phyloP scores from a whole-genome alignment of 805 yeast species.

The Candida vartiovaarae region DNA sequence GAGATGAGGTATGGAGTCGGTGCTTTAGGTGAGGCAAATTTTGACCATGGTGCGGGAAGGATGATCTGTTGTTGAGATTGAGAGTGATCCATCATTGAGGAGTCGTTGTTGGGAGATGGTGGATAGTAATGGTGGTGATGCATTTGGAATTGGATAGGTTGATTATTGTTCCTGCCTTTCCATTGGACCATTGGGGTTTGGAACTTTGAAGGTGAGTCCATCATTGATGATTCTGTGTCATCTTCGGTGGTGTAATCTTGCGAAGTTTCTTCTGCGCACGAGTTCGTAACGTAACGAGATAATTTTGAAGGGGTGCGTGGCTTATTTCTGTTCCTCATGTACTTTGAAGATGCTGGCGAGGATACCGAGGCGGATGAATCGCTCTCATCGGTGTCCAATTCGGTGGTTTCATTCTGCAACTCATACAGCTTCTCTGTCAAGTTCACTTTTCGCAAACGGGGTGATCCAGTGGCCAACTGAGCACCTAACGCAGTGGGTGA shows the following conservation, averaged over 20 bases:
- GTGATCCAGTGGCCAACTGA: slow-evolving; percentile 19
- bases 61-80: slow-evolving; percentile 3
- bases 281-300: slow-evolving; percentile 6
- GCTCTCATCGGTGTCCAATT: background rate
- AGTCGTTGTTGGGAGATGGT: slow-evolving; percentile 11
- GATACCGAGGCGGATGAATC: background rate
- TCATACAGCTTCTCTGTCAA: slow-evolving; percentile 6
- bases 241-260: background rate
- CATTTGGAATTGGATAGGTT: slow-evolving; percentile 25
- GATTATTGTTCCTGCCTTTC: slow-evolving; percentile 6
- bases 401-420: slow-evolving; percentile 3
- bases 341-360: slow-evolving; percentile 5
- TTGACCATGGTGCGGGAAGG: slow-evolving; percentile 58
- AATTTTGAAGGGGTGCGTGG: slow-evolving; percentile 13
- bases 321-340: slow-evolving; percentile 5
- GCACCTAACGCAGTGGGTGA: slow-evolving; percentile 24
- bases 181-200: slow-evolving; percentile 8
- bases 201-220: slow-evolving; percentile 5
- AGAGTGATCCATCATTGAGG: background rate
- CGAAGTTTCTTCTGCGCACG: slow-evolving; percentile 2
- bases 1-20: slow-evolving; percentile 49
- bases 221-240: slow-evolving; percentile 1
- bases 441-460: slow-evolving; percentile 6
- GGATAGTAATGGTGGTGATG: slow-evolving; percentile 44
- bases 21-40: slow-evolving; percentile 42